Evolutionary conservation across 78 protist genomes (phyloP).

Genomic region (Mantamonas sphyraenae): DNA sequence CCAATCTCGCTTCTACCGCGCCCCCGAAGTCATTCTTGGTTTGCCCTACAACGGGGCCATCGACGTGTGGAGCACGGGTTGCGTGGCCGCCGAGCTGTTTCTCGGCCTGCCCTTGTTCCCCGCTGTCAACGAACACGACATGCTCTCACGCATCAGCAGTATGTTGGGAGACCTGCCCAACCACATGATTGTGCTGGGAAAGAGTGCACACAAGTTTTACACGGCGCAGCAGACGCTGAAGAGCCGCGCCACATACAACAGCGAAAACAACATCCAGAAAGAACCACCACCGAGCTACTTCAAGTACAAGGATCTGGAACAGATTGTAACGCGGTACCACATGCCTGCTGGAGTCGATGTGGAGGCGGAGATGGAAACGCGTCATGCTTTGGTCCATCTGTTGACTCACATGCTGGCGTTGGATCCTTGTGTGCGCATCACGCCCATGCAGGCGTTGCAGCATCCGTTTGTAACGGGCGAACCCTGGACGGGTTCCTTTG

Average conservation of each 20-base stretch:
- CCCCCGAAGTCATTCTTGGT: conserved; percentile 93
- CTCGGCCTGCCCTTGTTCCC: conserved; percentile 87
- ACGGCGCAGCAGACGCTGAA: too few relatives aligned
- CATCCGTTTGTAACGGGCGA: conserved; percentile 41
- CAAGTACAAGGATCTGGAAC: not conserved
- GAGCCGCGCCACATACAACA: not conserved
- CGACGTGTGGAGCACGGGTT: conserved; percentile 83
- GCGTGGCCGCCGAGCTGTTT: conserved; percentile 70
- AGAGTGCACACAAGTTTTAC: conserved; percentile 18
- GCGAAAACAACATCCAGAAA: conserved; percentile 1
- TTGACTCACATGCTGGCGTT: not conserved
- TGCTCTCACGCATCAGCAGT: conserved; percentile 50
- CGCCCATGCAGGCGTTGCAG: conserved; percentile 18
- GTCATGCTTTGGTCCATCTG: conserved; percentile 3
- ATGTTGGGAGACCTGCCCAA: conserved; percentile 57
- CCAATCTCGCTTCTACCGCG: conserved; percentile 84
- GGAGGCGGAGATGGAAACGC: not conserved
- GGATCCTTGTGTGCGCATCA: conserved; percentile 5
- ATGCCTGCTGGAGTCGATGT: not conserved
- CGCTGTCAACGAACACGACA: conserved; percentile 72
- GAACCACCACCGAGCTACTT: too few relatives aligned
- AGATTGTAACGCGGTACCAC: not conserved
- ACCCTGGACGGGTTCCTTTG: not conserved
- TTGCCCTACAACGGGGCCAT: conserved; percentile 38
- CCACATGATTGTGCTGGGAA: conserved; percentile 40